Base-by-base conservation (phyloP, 2,329 filamentous ascomycete species). In the Hymenoscyphus occultus region DNA sequence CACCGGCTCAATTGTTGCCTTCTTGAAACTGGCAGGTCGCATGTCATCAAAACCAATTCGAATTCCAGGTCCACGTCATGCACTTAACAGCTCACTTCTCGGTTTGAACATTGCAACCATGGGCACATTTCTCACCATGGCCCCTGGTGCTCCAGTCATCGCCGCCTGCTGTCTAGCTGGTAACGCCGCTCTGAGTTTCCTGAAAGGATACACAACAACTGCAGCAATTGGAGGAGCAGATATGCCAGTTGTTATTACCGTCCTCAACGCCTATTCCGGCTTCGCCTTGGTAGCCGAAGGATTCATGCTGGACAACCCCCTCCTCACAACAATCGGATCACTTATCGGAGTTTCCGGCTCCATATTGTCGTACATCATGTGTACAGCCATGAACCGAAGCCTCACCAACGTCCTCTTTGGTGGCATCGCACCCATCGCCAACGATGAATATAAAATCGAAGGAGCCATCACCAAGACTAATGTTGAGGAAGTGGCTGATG, bases 231-330 rank as follows among this genome's bases (percentile, higher is more conserved):
- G 93, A 28, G 93, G 92, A n/a, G 92, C 92, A 13, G 93, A 97
- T 74, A 96, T 96, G 92, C 92, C 90, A 14, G 92, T 96, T 5
- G 91, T 95, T 39, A 96, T 96, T 68, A 96, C 92, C 0, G 92
- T 96, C 0, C 79, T 97, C 22, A 97, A 96, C 71, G 92, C 92
- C 0, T 96, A 96, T 75, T 94, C 91, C 59, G 93, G 93, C 13
- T 97, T 96, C 65, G 93, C 93, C 0, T 83, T 97, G 2, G 92
- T 97, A 0, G 92, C 93, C 0, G 92, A 97, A 77, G 93, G 93
- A 0, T 89, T 96, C 76, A 97, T 97, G 93, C 82, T 97, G 14
- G 88, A 95, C 70, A 96, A 96, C 65, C 87, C 92, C 0, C 82
- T 97, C 0, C 82, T 97, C 0, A 96, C 92, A 0, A 93, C 90